Evolutionary conservation across 768 basidiomycete species (phyloP).

Genomic region (Artomyces pyxidatus): DNA sequence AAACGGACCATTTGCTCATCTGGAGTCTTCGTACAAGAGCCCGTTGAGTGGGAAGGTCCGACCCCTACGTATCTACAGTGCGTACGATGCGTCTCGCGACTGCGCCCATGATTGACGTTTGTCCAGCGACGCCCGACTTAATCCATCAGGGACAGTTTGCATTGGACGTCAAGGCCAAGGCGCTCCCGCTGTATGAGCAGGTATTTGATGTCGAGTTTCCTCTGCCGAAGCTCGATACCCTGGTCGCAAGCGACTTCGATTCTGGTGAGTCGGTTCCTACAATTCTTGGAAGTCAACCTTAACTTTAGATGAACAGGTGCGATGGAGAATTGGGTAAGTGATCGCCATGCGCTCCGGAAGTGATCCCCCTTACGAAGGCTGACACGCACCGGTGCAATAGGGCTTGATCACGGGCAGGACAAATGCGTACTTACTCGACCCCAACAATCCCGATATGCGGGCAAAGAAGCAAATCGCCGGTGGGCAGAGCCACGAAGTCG

Average conservation of each 20-base stretch:
- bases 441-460: slow-evolving; percentile 58
- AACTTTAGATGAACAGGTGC: slow-evolving; percentile 35
- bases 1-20: slow-evolving; percentile 65
- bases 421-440: slow-evolving; percentile 70
- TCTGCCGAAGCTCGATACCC: slow-evolving; percentile 89
- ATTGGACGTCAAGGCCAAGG: slow-evolving; percentile 76
- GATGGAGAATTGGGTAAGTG: slow-evolving; percentile 88
- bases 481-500: slow-evolving; percentile 81
- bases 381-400: slow-evolving; percentile 26
- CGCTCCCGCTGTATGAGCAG: slow-evolving; percentile 85
- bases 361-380: no score
- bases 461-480: slow-evolving; percentile 75
- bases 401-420: slow-evolving; percentile 89
- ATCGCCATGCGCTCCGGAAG: no score
- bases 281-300: neutral
- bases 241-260: slow-evolving; percentile 87
- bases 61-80: slow-evolving; percentile 81
- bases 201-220: slow-evolving; percentile 91
- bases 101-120: slow-evolving; percentile 6
- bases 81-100: slow-evolving; percentile 11
- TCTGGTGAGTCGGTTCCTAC: slow-evolving; percentile 39
- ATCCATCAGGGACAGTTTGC: slow-evolving; percentile 82
- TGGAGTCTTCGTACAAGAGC: slow-evolving; percentile 71
- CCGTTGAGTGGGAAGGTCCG: slow-evolving; percentile 73
- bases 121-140: slow-evolving; percentile 65